Evolutionary conservation across 805 yeast genomes (phyloP).

Genomic region (Suhomyces faveliae): DNA sequence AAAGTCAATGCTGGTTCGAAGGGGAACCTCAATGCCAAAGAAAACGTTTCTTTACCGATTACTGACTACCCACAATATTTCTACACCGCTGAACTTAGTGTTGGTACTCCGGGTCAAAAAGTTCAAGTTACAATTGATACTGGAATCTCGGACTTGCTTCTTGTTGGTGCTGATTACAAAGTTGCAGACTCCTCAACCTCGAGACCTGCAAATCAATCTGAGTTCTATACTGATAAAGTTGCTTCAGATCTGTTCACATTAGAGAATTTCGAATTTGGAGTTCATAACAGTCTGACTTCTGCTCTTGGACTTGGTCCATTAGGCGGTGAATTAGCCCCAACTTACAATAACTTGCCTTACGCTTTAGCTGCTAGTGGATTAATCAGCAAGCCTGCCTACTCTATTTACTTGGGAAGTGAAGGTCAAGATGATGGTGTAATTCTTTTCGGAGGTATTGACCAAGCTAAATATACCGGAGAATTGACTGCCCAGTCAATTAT

Average conservation of each 20-base stretch:
- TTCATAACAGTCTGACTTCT: not conserved
- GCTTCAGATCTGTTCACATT: not conserved
- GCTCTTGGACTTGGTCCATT: not conserved
- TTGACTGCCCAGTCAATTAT: conserved; percentile 29
- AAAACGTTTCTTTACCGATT: not conserved
- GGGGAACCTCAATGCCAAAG: not conserved
- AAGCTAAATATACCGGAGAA: conserved; percentile 55
- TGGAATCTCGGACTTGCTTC: not conserved
- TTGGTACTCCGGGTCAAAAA: not conserved
- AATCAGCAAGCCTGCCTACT: not conserved
- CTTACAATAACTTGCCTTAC: not conserved
- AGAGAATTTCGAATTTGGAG: not conserved
- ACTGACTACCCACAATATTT: not conserved
- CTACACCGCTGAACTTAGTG: not conserved
- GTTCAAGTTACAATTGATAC: not conserved
- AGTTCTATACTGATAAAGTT: not conserved
- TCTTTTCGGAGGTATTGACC: conserved; percentile 72
- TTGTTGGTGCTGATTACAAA: not conserved
- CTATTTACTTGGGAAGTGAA: not conserved
- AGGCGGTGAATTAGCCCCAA: not conserved
- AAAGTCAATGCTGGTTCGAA: not conserved
- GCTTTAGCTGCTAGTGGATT: not conserved
- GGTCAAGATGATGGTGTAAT: conserved; percentile 19
- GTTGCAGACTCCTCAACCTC: not conserved
- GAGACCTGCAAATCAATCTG: not conserved